Conservation (phyloP, 169 alveolate species). For the Perkinsus olseni region DNA sequence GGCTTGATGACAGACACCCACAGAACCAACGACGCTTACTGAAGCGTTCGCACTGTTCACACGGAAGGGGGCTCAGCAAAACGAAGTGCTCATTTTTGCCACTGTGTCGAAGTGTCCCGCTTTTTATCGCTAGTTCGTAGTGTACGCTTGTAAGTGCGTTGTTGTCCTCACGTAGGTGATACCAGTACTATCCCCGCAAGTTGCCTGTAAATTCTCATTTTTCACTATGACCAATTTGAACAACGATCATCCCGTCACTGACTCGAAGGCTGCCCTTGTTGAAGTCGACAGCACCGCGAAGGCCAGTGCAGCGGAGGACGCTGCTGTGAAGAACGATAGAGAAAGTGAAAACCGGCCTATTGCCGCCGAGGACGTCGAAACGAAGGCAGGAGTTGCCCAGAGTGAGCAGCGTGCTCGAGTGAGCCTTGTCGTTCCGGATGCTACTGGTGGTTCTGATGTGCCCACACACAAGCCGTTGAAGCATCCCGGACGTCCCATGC, state of each 20-base stretch:
- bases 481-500: neutral
- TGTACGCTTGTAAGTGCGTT: too few species aligned
- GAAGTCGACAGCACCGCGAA: neutral
- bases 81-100: too few species aligned
- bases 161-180: too few species aligned
- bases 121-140: too few species aligned
- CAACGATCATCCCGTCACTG: neutral
- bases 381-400: neutral
- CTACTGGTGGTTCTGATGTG: neutral
- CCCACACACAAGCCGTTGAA: neutral
- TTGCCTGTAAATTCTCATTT: neutral
- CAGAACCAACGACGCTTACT: too few species aligned
- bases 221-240: neutral
- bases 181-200: too few species aligned
- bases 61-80: too few species aligned
- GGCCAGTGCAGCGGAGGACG: neutral
- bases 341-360: neutral
- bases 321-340: neutral
- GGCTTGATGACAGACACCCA: too few species aligned
- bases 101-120: neutral
- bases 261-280: neutral
- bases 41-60: too few species aligned
- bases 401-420: neutral
- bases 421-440: neutral
- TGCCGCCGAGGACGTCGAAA: neutral